These are phyloP conservation scores for Podaxis sp. DNA, from an alignment of 768 basidiomycete species.

Conservation along the genomic window DNA sequence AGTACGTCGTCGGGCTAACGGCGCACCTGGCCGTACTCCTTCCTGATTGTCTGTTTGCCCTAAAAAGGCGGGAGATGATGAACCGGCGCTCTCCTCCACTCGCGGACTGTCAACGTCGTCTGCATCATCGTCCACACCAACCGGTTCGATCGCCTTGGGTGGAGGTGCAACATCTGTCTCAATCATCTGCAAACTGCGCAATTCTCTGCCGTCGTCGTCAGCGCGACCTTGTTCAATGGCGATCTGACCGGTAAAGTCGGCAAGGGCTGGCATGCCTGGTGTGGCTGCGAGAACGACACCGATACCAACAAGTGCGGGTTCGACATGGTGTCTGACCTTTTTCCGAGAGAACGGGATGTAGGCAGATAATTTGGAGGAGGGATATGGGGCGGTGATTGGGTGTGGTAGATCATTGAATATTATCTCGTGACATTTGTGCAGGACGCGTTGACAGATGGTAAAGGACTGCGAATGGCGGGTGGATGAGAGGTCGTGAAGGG, in stretches of 20 bases:
- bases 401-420: constrained; percentile 88
- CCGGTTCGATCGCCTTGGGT: neutral
- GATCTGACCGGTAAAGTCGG: constrained; percentile 75
- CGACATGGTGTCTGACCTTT: constrained; percentile 71
- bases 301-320: constrained; percentile 82
- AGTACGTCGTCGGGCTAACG: constrained; percentile 44
- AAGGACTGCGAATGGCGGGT: constrained; percentile 72
- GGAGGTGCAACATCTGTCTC: constrained; percentile 42
- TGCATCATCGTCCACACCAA: constrained; percentile 38
- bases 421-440: constrained; percentile 93
- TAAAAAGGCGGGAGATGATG: constrained; percentile 10
- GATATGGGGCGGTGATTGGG: constrained; percentile 66
- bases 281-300: constrained; percentile 76
- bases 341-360: constrained; percentile 43
- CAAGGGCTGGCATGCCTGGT: constrained; percentile 74
- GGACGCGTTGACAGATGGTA: constrained; percentile 85
- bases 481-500: constrained; percentile 75
- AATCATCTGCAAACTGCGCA: constrained; percentile 48
- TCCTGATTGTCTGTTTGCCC: constrained; percentile 12
- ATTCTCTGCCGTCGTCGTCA: constrained; percentile 55
- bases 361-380: constrained; percentile 50
- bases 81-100: constrained; percentile 28
- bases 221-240: constrained; percentile 87
- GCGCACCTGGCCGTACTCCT: constrained; percentile 21
- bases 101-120: constrained; percentile 41